A percentile compares a stretch with the other conserved stretches of the same genome.
phyloP scores from a whole-genome alignment of 2,329 filamentous ascomycete genomes.

The Pyrenophora seminiperda region DNA sequence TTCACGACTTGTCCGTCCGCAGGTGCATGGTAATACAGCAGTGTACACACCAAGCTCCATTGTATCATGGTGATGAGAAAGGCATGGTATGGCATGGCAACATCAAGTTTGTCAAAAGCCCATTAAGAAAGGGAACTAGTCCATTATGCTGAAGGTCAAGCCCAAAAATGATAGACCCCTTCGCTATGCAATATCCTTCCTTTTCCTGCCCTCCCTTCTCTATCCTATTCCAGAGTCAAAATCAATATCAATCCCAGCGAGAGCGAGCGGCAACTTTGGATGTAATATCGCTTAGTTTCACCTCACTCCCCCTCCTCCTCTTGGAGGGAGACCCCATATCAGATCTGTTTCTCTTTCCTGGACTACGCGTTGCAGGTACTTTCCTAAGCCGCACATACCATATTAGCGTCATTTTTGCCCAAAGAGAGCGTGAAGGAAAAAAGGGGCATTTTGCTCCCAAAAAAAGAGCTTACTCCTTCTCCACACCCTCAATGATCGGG shows the following conservation, averaged over 20 bases:
- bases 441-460: neutral
- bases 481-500: constrained; percentile 36
- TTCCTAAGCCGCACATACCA: neutral
- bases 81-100: no score
- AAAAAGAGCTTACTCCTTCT: constrained; percentile 30
- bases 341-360: neutral
- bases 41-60: no score
- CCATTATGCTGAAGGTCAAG: no score
- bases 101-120: no score
- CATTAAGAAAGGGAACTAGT: no score
- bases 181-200: neutral
- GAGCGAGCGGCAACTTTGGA: no score
- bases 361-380: neutral
- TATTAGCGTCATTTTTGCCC: neutral
- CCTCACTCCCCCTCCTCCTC: neutral
- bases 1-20: no score
- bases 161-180: neutral
- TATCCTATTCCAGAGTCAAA: neutral
- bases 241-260: neutral
- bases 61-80: no score
- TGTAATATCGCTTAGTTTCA: no score
- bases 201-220: neutral
- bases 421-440: neutral
- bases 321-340: neutral
- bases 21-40: no score